phyloP scores from a whole-genome alignment of 2,329 filamentous ascomycete species.

The Clarireedia paspali region DNA sequence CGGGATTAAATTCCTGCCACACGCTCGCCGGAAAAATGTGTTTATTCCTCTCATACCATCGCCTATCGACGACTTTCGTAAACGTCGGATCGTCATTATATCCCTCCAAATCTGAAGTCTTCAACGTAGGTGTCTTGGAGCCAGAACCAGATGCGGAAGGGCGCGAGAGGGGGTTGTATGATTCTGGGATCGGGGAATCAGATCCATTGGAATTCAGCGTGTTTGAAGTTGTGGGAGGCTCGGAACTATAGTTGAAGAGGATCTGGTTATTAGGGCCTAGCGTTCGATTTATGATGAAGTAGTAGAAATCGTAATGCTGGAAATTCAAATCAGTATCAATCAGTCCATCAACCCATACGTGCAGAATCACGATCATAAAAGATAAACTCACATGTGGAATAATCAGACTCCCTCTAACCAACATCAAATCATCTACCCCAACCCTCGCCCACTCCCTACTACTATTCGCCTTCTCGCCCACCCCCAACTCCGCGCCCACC shows the following conservation, averaged over 20 bases:
- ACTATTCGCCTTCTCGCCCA: conserved; percentile 51
- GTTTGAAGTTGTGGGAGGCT: conserved; percentile 30
- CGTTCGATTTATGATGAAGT: conserved; percentile 87
- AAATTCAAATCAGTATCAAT: conserved; percentile 18
- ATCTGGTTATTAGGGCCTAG: conserved; percentile 61
- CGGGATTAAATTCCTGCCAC: conserved; percentile 92
- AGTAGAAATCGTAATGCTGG: conserved; percentile 95
- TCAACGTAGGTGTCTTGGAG: conserved; percentile 22
- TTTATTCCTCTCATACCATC: conserved; percentile 97
- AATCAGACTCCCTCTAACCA: conserved; percentile 84
- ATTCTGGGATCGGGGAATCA: conserved; percentile 16
- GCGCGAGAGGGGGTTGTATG: conserved; percentile 33
- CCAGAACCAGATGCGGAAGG: conserved; percentile 16
- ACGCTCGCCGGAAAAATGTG: conserved; percentile 95
- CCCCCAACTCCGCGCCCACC: conserved; percentile 74
- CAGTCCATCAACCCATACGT: not conserved
- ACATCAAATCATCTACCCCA: conserved; percentile 89
- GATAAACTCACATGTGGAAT: conserved; percentile 82
- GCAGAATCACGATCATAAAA: not conserved
- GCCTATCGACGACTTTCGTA: conserved; percentile 90
- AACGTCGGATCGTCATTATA: conserved; percentile 66
- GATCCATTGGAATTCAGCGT: conserved; percentile 10
- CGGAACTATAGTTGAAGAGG: conserved; percentile 67
- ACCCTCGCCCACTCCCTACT: conserved; percentile 86
- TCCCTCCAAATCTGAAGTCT: conserved; percentile 56